Evolutionary conservation across 2,329 filamentous ascomycete genomes (phyloP), one percentile per base, ranked within the genome.

Genomic region (Cephalotrichum gorgonifer): DNA sequence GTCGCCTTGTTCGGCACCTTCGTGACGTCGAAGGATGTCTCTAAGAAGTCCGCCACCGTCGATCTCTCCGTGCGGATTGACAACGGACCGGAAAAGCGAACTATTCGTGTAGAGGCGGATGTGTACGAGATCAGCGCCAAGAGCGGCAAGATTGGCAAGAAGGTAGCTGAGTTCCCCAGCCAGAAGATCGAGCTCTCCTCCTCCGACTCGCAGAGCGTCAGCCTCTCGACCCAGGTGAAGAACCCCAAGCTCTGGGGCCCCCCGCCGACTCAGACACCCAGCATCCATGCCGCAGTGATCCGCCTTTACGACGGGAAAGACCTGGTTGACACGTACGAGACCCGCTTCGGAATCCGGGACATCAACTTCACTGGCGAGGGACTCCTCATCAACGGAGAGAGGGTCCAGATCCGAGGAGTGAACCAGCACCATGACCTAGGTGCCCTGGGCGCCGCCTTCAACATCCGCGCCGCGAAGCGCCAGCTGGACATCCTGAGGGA

Each of bases 371-470:
- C 65, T 48, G 46, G 20, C 27, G 56, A 70, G 41, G 73, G 74
- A 0, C 51, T 78, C 0, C 43, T 65, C 0, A 58, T 78, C 52
- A 78, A 78, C 54, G 70, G 68, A 2, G 55, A 73, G 52, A 55
- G 56, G 0, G 57, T 76, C 2, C 60, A 60, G 8, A 58, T 77
- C 14, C 67, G 72, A 41, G 74, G 75, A 11, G 64, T 67, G 0
- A 72, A 70, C 59, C 64, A 76, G 46, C 75, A 78, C 54, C 72
- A 75, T 52, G 73, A 76, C 52, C 64, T 72, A 1, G 74, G 74
- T 2, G 64, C 72, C 0, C 53, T 78, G 0, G 75, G 74, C 2
- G 58, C 70, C 0, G 74, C 74, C 14, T 76, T 75, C 62, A 73
- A 76, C 56, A 35, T 61, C 28, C 64, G 71, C 3, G 75, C 74